Base-by-base conservation (phyloP, 352 stramenopile species). In the Plasmopara muralis region DNA sequence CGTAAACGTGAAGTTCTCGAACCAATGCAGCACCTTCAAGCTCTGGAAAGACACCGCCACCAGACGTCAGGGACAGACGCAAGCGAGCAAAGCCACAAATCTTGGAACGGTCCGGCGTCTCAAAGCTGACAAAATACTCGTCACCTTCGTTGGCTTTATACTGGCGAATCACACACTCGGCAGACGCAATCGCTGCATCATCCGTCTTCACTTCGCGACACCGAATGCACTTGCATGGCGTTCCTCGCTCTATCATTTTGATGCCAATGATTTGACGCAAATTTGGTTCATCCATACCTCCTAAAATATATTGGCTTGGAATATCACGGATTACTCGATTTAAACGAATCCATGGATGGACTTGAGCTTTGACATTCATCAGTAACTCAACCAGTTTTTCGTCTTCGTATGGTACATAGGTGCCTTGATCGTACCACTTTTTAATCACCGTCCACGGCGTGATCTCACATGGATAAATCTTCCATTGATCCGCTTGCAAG, bases 281-380 rank as follows among this genome's bases (percentile, higher is more conserved):
- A 64, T 96, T 97, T 9, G 89, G 88, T 35, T 95, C 86, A 60
- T 96, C 86, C 72, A 95, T 89, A 31, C 90, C 90, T 47, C 89
- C 90, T 18, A 95, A 64, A 63, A 97, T 97, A 57, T 97, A 97
- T 66, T 96, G 83, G 53, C 85, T 95, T 18, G 90, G 90, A 60
- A 97, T 97, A 60, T 97, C 90, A 3, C 90, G 85, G 44, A 97
- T 95, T 28, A 97, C 86, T 28, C 90, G 87, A 64, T 97, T 97
- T 10, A 97, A 72, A 5, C 90, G 87, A 54, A 97, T 97, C 89
- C 89, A 97, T n/a, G 90, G 90, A 54, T 97, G 88, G 29, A 97
- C 89, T 47, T 91, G 58, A 9, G 76, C 62, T 68, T 97, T 97
- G 38, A 95, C 79, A 14, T 88, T 66, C 64, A 96, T 93, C 44